Percentiles rank a stretch among this genome's conserved stretches.
These are phyloP conservation scores for Phytopythium mirpurense DNA, from an alignment of 352 stramenopile genomes.

Conservation along the genomic window DNA sequence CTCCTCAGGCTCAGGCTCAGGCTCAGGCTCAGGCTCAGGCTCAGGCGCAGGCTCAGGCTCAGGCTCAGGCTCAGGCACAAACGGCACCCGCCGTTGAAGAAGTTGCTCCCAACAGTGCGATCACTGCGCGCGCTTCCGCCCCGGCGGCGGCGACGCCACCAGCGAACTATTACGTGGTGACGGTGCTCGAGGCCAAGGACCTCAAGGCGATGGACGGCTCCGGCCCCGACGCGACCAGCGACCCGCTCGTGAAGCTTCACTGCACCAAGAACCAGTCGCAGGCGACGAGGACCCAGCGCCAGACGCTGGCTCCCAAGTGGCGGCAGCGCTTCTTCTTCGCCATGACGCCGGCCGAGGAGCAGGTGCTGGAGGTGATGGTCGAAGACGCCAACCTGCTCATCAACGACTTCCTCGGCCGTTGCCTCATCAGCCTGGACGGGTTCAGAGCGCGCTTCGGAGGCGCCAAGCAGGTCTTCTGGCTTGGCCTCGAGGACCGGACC, in stretches of 20 bases:
- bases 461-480: conserved; percentile 61
- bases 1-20: too few relatives aligned
- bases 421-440: conserved; percentile 60
- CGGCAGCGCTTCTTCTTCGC: conserved; percentile 70
- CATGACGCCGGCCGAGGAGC: conserved; percentile 26
- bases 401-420: conserved; percentile 72
- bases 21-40: too few relatives aligned
- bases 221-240: conserved; percentile 50
- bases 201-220: conserved; percentile 51
- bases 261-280: conserved; percentile 54
- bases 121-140: background rate
- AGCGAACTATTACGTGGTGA: conserved; percentile 64
- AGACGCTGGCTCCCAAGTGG: conserved; percentile 63
- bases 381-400: conserved; percentile 66
- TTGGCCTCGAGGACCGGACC: conserved; percentile 47
- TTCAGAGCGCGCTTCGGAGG: conserved; percentile 36
- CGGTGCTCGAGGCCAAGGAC: conserved; percentile 51
- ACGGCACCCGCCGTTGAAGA: too few relatives aligned
- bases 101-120: background rate
- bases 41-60: too few relatives aligned
- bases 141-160: conserved; percentile 1
- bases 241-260: conserved; percentile 58
- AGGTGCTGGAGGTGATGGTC: conserved; percentile 47
- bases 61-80: too few relatives aligned
- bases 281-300: conserved; percentile 54